Conservation (phyloP, 2,329 filamentous ascomycete species). For the Rachicladosporium sp. region DNA sequence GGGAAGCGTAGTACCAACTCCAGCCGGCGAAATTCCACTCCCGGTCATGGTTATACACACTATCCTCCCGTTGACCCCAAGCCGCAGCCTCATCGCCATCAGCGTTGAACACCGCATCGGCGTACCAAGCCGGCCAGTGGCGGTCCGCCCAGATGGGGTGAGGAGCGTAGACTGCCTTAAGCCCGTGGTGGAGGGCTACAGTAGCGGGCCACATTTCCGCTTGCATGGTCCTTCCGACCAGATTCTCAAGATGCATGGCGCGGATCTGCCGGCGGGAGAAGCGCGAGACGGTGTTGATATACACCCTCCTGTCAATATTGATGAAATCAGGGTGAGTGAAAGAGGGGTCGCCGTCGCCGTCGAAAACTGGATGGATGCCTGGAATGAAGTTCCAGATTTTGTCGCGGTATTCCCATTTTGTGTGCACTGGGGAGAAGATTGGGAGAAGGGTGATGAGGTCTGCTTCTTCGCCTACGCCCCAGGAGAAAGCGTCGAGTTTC, state of each 20-base stretch:
- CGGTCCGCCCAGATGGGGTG: constrained; percentile 83
- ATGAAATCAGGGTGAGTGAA: constrained; percentile 38
- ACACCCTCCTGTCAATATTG: constrained; percentile 56
- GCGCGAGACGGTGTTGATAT: constrained; percentile 78
- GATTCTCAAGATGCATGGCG: constrained; percentile 84
- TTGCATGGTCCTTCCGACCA: constrained; percentile 80
- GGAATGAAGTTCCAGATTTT: constrained; percentile 39
- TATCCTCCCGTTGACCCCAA: constrained; percentile 32
- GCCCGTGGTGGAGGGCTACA: constrained; percentile 76
- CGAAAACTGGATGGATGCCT: constrained; percentile 64
- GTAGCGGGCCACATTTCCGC: constrained; percentile 94
- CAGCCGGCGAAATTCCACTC: constrained; percentile 82
- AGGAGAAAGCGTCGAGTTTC: constrained; percentile 55
- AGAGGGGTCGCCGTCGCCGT: constrained; percentile 45
- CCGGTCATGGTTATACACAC: constrained; percentile 45
- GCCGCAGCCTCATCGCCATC: constrained; percentile 42
- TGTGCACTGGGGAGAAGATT: constrained; percentile 79
- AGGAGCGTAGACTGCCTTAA: constrained; percentile 83
- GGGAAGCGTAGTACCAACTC: constrained; percentile 84
- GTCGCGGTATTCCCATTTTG: constrained; percentile 55
- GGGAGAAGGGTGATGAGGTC: constrained; percentile 88
- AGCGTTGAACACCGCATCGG: constrained; percentile 68
- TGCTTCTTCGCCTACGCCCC: constrained; percentile 83
- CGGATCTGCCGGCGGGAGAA: constrained; percentile 68
- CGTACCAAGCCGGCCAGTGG: constrained; percentile 67